These are phyloP conservation scores for Beauveria pseudobassiana DNA, from an alignment of 2,329 filamentous ascomycete species.

Conservation along the genomic window DNA sequence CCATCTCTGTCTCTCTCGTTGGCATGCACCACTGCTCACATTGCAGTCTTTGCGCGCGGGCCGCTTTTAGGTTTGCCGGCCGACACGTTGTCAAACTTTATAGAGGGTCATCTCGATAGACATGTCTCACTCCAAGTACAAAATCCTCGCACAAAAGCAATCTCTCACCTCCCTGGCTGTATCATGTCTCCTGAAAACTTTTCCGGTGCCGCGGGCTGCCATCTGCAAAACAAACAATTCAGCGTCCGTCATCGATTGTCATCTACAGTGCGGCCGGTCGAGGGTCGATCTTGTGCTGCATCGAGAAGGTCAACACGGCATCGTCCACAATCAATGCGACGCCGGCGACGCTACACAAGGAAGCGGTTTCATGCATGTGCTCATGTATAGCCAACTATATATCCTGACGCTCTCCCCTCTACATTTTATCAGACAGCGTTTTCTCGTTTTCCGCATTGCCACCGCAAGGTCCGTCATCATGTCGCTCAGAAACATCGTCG, in stretches of 20 bases:
- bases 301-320: conserved; percentile 2
- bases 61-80: not conserved
- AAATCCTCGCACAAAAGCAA: not conserved
- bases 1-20: no score
- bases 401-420: not conserved
- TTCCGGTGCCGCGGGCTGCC: not conserved
- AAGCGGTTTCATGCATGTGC: not conserved
- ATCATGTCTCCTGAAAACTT: not conserved
- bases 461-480: not conserved
- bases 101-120: not conserved
- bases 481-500: conserved; percentile 11
- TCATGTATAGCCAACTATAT: not conserved
- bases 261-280: not conserved
- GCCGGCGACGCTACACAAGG: not conserved
- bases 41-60: not conserved
- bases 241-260: not conserved
- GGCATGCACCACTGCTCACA: not conserved
- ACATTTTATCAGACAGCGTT: not conserved
- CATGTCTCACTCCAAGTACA: not conserved
- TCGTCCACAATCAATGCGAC: conserved; percentile 1
- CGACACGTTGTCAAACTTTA: not conserved
- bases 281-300: not conserved
- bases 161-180: not conserved
- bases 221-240: not conserved
- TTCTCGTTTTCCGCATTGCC: not conserved